Conservation (phyloP, 495 filamentous ascomycete species). For the Cenococcum geophilum region DNA sequence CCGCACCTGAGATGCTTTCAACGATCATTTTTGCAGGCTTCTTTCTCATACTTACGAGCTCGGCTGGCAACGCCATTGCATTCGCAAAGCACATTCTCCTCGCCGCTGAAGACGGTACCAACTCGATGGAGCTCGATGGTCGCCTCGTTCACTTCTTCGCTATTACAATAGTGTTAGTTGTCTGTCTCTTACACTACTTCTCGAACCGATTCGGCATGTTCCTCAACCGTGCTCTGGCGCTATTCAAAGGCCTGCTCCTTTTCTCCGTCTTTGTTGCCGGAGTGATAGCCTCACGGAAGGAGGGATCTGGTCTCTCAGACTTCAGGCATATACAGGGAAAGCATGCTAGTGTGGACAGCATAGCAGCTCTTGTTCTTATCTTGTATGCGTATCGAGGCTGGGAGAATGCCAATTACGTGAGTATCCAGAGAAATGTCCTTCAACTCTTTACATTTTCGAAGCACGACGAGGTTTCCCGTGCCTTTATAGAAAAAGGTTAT, state of each 20-base stretch:
- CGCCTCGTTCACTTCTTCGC: slow-evolving; percentile 18
- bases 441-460: too few relatives aligned
- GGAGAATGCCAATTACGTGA: slow-evolving; percentile 21
- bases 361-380: slow-evolving; percentile 12
- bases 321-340: neutral
- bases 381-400: slow-evolving; percentile 21
- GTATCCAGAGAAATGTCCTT: neutral
- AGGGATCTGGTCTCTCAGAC: slow-evolving; percentile 13
- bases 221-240: slow-evolving; percentile 11
- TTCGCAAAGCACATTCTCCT: slow-evolving; percentile 18
- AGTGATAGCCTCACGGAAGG: neutral
- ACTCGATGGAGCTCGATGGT: slow-evolving; percentile 11
- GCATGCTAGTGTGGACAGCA: slow-evolving; percentile 4
- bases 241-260: slow-evolving; percentile 13
- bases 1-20: slow-evolving; percentile 4
- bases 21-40: slow-evolving; percentile 12
- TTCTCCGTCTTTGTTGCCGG: slow-evolving; percentile 14
- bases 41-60: slow-evolving; percentile 8
- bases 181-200: slow-evolving; percentile 17
- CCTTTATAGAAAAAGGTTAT: neutral
- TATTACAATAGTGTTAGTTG: slow-evolving; percentile 4
- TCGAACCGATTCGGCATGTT: slow-evolving; percentile 12
- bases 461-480: too few relatives aligned
- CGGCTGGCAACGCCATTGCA: slow-evolving; percentile 11
- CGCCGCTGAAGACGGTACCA: neutral